Base-by-base conservation (phyloP, 179 eudicot genomes). In the Sideroxylon spinosum region DNA sequence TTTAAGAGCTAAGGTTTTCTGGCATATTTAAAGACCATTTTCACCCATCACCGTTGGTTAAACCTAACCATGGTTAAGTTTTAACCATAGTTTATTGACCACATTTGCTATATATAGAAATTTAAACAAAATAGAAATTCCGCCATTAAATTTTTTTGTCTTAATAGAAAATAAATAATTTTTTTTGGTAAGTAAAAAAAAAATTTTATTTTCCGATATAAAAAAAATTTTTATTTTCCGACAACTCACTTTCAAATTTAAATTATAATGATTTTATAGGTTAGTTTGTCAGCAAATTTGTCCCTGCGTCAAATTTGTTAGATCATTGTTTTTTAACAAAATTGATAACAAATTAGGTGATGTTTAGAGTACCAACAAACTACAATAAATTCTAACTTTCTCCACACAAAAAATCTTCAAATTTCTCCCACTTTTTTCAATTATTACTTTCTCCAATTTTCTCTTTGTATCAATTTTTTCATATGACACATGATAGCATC, bases 31-130 rank as follows among this genome's bases (percentile, higher is more conserved):
- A 26, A 73, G 75, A 20, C 22, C n/a, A 10, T 20, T 69, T 49
- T 28, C 56, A 69, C 73, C 75, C 75, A 22, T 28, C 25, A 71
- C 73, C 60, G 52, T 71, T 6, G 75, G 75, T 52, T 71, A 71
- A 26, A 57, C 46, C 14, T 53, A 71, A 52, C 75, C 29, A 26
- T 52, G 46, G 75, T 71, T 71, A 52, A 14, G 23, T 52, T 23
- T 71, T 70, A 50, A 71, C 75, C 26, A 17, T 71, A 37, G 75
- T 52, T 71, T 23, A 19, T 52, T 25, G 6, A 44, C 55, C 55
- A 49, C 22, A 48, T 50, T 71, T 37, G 26, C 32, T 32, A 72
- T 52, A 26, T 8, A 14, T 53, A 28, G 75, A n/a, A 53, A 52
- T 48, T 71, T 52, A 71, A 16, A 25, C 1, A 71, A 52, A 17